Evolutionary conservation across 2,329 filamentous ascomycete species (phyloP), one percentile per base, ranked within the genome.

Genomic region (Monosporascus cannonballus): DNA sequence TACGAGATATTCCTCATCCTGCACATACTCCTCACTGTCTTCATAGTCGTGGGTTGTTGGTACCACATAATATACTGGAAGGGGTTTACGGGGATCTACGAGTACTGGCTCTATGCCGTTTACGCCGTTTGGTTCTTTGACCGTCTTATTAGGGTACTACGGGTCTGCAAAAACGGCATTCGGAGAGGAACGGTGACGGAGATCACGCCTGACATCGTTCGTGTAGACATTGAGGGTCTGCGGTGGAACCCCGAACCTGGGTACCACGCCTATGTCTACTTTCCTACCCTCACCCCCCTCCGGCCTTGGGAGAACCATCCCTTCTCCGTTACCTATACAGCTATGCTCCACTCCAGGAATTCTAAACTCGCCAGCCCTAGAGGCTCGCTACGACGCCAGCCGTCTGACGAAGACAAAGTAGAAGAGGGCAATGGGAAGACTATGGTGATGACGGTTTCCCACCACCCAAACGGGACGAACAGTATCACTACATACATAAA

Each of bases 271-370:
- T 80, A 78, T 52, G 63, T 73, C 0, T 79, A 78, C 59, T 79
- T 82, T 57, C 77, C 78, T 0, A 73, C 71, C 0, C 58, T 79
- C 1, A 70, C 51, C n/a, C 60, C 56, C 2, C 59, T 63, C 55
- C 64, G 69, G 8, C 58, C 66, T 0, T 81, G 78, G 77, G 77
- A 81, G 59, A 81, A 77, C 46, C 79, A 82, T 58, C 78, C 78
- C 0, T 81, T 82, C 58, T 78, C 75, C 1, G 59, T 77, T 25
- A 54, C 69, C 61, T 63, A 22, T 69, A 56, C 54, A 22, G 30
- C 50, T 7, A 37, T 52, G 52, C 52, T 56, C 6, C 51, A 24
- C 38, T 42, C 48, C 3, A 24, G 45, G 17, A 46, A 37, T 18
- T 41, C 17, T 24, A 46, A 25, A 36, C 36, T 39, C 18, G 6